These are phyloP conservation scores for Psilocybe tampanensis DNA, from an alignment of 768 basidiomycete species.

Conservation along the genomic window DNA sequence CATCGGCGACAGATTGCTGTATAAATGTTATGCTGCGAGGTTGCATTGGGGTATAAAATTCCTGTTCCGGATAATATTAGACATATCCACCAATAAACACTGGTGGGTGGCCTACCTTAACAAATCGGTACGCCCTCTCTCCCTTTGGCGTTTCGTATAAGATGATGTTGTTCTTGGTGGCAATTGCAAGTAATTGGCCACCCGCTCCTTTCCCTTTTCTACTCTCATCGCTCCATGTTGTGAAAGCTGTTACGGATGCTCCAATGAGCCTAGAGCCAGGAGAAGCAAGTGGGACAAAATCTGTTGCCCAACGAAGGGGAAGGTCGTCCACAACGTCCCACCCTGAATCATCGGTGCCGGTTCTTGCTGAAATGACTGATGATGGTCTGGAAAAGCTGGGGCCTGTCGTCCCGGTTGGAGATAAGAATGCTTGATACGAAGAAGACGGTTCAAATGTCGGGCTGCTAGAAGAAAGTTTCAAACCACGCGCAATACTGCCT, in stretches of 20 bases:
- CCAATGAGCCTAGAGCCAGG: slow-evolving; percentile 64
- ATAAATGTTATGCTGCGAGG: slow-evolving; percentile 72
- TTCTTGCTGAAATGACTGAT: slow-evolving; percentile 20
- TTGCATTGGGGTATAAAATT: slow-evolving; percentile 79
- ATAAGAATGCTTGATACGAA: slow-evolving; percentile 37
- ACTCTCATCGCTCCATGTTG: slow-evolving; percentile 66
- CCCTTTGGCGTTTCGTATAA: slow-evolving; percentile 83
- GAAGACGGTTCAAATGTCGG: slow-evolving; percentile 22
- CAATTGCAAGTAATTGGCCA: slow-evolving; percentile 69
- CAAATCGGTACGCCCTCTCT: slow-evolving; percentile 80
- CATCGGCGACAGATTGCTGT: slow-evolving; percentile 58
- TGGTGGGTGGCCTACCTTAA: slow-evolving; percentile 55
- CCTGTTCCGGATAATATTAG: slow-evolving; percentile 43
- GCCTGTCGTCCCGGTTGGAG: slow-evolving; percentile 20
- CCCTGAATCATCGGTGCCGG: slow-evolving; percentile 47
- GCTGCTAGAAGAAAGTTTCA: slow-evolving; percentile 52
- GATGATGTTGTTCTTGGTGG: slow-evolving; percentile 71
- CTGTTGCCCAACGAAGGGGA: slow-evolving; percentile 84
- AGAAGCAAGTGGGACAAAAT: slow-evolving; percentile 78
- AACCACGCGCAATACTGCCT: slow-evolving; percentile 60
- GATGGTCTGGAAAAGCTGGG: slow-evolving; percentile 12
- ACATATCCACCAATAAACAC: not conserved
- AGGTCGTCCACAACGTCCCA: slow-evolving; percentile 59
- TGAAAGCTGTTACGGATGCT: slow-evolving; percentile 63
- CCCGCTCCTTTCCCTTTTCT: slow-evolving; percentile 42